Percentiles rank a stretch among this genome's conserved stretches.
These are phyloP conservation scores for Thelonectria rubi DNA, from an alignment of 2,329 filamentous ascomycete genomes.

Conservation along the genomic window DNA sequence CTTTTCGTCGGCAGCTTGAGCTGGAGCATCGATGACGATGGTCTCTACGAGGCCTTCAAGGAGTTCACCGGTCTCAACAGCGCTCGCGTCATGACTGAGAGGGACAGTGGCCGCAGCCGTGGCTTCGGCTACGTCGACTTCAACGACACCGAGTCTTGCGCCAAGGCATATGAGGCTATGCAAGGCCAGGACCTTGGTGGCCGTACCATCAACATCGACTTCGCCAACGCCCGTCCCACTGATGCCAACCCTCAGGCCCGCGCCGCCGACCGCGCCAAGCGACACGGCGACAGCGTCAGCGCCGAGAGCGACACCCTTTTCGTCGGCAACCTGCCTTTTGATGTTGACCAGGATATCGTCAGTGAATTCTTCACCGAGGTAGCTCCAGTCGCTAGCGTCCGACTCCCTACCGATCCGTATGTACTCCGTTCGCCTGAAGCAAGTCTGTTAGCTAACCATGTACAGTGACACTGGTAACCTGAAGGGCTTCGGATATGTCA, in stretches of 20 bases:
- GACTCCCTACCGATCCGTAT: conserved; percentile 85
- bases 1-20: conserved; percentile 91
- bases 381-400: conserved; percentile 78
- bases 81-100: conserved; percentile 85
- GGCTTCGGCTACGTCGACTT: conserved; percentile 97
- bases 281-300: conserved; percentile 82
- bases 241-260: conserved; percentile 62
- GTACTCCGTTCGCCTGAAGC: conserved; percentile 42
- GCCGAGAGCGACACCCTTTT: conserved; percentile 88
- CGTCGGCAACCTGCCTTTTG: conserved; percentile 90
- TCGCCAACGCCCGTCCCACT: conserved; percentile 72
- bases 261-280: conserved; percentile 69
- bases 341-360: conserved; percentile 79
- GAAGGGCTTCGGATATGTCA: conserved; percentile 94
- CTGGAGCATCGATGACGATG: conserved; percentile 89
- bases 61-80: conserved; percentile 76
- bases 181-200: conserved; percentile 78
- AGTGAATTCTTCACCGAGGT: conserved; percentile 77
- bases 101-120: conserved; percentile 82
- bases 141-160: conserved; percentile 70
- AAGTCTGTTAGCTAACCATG: conserved; percentile 26
- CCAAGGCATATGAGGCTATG: conserved; percentile 78
- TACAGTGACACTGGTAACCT: conserved; percentile 77
- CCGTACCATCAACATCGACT: conserved; percentile 81
- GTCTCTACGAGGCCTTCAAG: conserved; percentile 83